Base-by-base conservation (phyloP, 148 eudicot genomes). In the Dianthus caryophyllus region DNA sequence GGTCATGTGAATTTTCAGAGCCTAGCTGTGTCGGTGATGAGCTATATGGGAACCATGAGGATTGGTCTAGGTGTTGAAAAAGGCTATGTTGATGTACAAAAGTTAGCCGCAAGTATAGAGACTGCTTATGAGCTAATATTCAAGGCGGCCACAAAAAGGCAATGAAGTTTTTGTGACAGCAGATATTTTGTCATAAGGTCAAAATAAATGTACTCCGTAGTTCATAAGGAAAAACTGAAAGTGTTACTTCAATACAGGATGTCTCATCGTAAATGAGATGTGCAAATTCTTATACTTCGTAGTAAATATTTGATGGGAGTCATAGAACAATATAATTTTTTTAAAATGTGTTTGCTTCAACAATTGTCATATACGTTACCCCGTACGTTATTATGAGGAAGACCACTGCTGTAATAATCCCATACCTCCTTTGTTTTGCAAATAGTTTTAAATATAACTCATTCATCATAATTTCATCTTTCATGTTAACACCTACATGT, bases 21-120 rank as follows among this genome's bases (percentile, higher is more conserved):
- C 46, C 31, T 71, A 50, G 15, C 20, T 1, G 44, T 71, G 14
- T 61, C 67, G 9, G 73, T 61, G 20, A 6, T 71, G 43, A 71
- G 67, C 25, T 71, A 71, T 41, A 71, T 71, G 73, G 67, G 64
- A 22, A 25, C 30, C 2, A 15, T 71, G 43, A 71, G 67, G 47
- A 22, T 71, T 71, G 67, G 73, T 20, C 33, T 71, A 11, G 67
- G 47, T 10, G 27, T 52, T 51, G 73, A 71, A 21, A 51, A 71
- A 14, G 73, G 41, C 38, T 51, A 38, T 67, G 61, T 71, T 5
- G 67, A 71, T 33, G 22, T 36, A 5, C 67, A 61, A 51, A 51
- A 36, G 51, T 25, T 71, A 12, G 56, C 39, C n/a, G 10, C 51
- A 8, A 50, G 49, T 54, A 30, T 71, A 21, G 51, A 71, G 26